Conservation (phyloP, 164 flowering plant species). For the Chloranthus sessilifolius region DNA sequence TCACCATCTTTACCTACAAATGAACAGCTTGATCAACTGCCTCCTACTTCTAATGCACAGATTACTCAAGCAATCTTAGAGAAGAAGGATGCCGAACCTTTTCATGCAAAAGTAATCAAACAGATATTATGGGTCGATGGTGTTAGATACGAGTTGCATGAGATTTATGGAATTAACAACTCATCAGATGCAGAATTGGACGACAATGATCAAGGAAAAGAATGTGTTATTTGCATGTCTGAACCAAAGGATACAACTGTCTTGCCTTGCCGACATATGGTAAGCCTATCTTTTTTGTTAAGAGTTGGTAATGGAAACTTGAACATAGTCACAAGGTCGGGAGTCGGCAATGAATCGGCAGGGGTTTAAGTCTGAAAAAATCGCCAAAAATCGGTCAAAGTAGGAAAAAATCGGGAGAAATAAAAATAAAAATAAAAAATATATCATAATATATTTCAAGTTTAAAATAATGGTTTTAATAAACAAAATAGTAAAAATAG, state of each 20-base stretch:
- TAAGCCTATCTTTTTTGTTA: slow-evolving; percentile 22
- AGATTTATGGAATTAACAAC: slow-evolving; percentile 72
- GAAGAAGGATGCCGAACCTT: slow-evolving; percentile 41
- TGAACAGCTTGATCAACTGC: slow-evolving; percentile 25
- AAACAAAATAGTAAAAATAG: too few relatives aligned
- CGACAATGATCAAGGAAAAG: slow-evolving; percentile 54
- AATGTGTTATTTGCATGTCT: slow-evolving; percentile 91
- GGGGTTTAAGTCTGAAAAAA: too few relatives aligned
- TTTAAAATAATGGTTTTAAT: too few relatives aligned
- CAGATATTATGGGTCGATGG: slow-evolving; percentile 79
- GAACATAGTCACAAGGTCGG: too few relatives aligned
- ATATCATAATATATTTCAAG: too few relatives aligned
- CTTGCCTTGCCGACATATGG: slow-evolving; percentile 95
- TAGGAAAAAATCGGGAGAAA: too few relatives aligned
- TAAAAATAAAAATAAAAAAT: too few relatives aligned
- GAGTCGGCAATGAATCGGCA: too few relatives aligned
- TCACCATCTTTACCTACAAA: slow-evolving; percentile 16
- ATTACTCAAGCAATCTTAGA: slow-evolving; percentile 75
- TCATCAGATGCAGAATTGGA: slow-evolving; percentile 37
- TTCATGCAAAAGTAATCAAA: slow-evolving; percentile 57
- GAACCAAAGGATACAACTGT: slow-evolving; percentile 87
- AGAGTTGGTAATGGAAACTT: neutral
- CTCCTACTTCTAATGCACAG: slow-evolving; percentile 46
- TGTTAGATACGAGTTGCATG: slow-evolving; percentile 77
- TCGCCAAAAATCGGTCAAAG: too few relatives aligned